phyloP scores from a whole-genome alignment of 73 alveolate genomes.

The Paramecium primaurelia region DNA sequence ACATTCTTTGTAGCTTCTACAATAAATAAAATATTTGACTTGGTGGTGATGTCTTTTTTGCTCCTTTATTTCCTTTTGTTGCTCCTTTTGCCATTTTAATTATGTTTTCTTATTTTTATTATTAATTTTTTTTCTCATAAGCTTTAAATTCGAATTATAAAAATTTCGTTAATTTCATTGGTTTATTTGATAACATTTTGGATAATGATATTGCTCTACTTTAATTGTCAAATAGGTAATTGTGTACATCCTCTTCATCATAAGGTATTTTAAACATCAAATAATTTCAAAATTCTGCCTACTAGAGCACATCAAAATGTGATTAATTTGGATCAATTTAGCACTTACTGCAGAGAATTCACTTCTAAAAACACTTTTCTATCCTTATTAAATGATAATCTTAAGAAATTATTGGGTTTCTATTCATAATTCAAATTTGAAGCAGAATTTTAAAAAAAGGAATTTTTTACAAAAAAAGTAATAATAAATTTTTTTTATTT shows the following conservation, averaged over 20 bases:
- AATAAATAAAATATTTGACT: neutral
- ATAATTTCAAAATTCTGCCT: neutral
- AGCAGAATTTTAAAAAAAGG: neutral
- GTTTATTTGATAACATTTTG: neutral
- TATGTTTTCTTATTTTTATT: neutral
- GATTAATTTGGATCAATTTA: neutral
- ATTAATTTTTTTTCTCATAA: neutral
- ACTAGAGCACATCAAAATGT: neutral
- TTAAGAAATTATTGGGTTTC: neutral
- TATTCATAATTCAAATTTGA: neutral
- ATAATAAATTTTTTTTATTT: neutral
- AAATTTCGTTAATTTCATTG: slow-evolving; percentile 8
- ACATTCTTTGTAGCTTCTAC: slow-evolving; percentile 9
- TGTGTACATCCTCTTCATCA: neutral
- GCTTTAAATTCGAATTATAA: slow-evolving; percentile 9
- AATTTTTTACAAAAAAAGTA: neutral
- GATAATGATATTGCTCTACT: neutral
- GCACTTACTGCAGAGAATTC: neutral
- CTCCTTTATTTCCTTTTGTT: neutral
- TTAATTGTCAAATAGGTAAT: neutral
- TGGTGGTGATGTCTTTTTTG: neutral
- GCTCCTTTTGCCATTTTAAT: neutral
- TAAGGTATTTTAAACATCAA: neutral
- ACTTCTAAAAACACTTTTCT: neutral
- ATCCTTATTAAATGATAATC: neutral